A percentile compares a stretch with the other conserved stretches of the same genome.
phyloP scores from a whole-genome alignment of 2,329 filamentous ascomycete species.

The Purpureocillium lavendulum region DNA sequence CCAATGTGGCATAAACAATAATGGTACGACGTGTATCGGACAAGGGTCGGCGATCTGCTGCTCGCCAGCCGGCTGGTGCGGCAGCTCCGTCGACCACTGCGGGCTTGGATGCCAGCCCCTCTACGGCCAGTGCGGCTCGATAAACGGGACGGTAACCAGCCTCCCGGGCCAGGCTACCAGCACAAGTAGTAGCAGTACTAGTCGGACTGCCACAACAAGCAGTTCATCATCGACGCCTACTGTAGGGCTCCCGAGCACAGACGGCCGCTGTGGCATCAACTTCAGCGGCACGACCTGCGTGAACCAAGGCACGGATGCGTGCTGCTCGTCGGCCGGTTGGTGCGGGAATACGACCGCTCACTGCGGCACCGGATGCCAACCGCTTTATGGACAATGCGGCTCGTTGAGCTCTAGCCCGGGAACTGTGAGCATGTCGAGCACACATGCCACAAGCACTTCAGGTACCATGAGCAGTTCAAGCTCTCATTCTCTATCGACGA shows the following conservation, averaged over 20 bases:
- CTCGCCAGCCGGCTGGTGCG: slow-evolving; percentile 24
- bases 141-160: too few relatives aligned
- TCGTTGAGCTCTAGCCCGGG: too few relatives aligned
- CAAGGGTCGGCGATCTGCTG: slow-evolving; percentile 15
- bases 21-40: slow-evolving; percentile 7
- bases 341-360: slow-evolving; percentile 30
- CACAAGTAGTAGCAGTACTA: too few relatives aligned
- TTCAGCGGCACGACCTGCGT: slow-evolving; percentile 3
- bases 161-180: too few relatives aligned
- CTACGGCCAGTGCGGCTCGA: slow-evolving; percentile 16
- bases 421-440: too few relatives aligned
- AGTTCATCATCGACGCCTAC: slow-evolving; percentile 3
- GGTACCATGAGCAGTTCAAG: too few relatives aligned
- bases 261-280: slow-evolving; percentile 4
- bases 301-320: slow-evolving; percentile 13
- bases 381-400: slow-evolving; percentile 17
- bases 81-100: slow-evolving; percentile 28
- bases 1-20: slow-evolving; percentile 7
- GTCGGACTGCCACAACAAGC: too few relatives aligned
- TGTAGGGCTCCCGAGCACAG: not conserved
- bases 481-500: too few relatives aligned
- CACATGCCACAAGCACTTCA: too few relatives aligned
- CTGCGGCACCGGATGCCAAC: slow-evolving; percentile 29
- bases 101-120: slow-evolving; percentile 25
- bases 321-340: slow-evolving; percentile 21